Base-by-base conservation (phyloP, 768 basidiomycete genomes). In the Rhodotorula toruloides region DNA sequence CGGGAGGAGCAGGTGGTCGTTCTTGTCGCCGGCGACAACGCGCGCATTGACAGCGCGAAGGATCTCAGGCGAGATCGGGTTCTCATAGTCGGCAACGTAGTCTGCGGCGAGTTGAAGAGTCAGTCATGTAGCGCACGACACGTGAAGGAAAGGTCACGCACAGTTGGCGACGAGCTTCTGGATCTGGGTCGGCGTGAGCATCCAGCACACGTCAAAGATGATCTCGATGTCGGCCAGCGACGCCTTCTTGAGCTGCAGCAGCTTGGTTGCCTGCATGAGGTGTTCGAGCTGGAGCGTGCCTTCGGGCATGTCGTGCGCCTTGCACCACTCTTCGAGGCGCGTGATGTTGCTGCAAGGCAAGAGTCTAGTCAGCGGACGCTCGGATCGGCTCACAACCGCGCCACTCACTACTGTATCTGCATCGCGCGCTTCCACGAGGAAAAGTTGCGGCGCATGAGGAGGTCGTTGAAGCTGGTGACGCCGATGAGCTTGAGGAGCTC, bases 401-500 rank as follows among this genome's bases (percentile, higher is more conserved):
- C 2, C 9, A 67, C 75, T 50, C 58, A 73, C 64, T 99, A 99
- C 77, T 99, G 96, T 63, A 99, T 98, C 84, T 99, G 96, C 96
- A 99, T 98, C 8, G 96, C 96, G 83, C 96, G 85, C 79, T 99
- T 99, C 96, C 96, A 99, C 12, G 93, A 97, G 71, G 91, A 93
- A 80, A 99, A 99, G 78, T 99, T 99, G 57, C 96, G 84, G 75
- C 96, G 83, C 96, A 99, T 99, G 56, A 99, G 81, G 67, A 99
- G 83, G 74, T 99, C 96, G 76, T 99, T 99, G 79, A 99, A 99
- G 75, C 91, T 92, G 72, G 90, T 89, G 52, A 97, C 91, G 12
- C 96, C 96, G 72, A 97, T 88, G 65, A 98, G 81, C 80, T 94
- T 96, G 72, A 98, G 84, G 19, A 98, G 82, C 78, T 99, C 96